Evolutionary conservation across 2,329 filamentous ascomycete genomes (phyloP), one percentile per base, ranked within the genome.

Genomic region (Colletotrichum somersetense): DNA sequence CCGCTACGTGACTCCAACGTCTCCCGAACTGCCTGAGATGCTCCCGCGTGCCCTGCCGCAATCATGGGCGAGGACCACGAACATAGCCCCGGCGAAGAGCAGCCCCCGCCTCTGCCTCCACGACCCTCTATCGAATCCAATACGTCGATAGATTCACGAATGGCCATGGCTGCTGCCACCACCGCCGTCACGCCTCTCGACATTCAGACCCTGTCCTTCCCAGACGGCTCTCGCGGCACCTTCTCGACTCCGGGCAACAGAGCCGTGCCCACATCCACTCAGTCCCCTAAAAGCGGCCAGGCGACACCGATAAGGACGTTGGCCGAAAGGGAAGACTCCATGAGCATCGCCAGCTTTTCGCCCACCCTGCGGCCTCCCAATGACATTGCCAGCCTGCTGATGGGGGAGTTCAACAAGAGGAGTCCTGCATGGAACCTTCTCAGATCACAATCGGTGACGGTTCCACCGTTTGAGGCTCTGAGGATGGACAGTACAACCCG

Each of bases 151-250:
- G 71, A 73, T 46, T 35, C 71, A 23, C 67, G 67, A 55, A 71
- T 73, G 62, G 70, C 66, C 11, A 71, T 71, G 67, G 91, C 92
- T 1, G 91, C 90, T 71, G 90, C 96, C 59, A 98, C 95, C 4
- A 98, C 95, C 0, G 95, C 95, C 12, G 79, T 98, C 18, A 96
- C 94, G 0, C 88, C 94, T 20, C 88, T 95, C 73, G 95, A 96
- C 75, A 91, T 95, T 67, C 92, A 94, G 76, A 93, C 92, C 0
- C 86, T 95, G 62, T 91, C 91, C 1, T 92, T 93, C 74, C 90
- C 90, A 14, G 93, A 94, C 79, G 90, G 89, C 71, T 89, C 89
- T 26, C 86, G 89, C 71, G 91, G 92, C 48, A 91, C 89, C 1
- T 92, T 92, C 77, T 81, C 86, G 61, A 84, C 80, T 30, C 79